A percentile compares a stretch with the other conserved stretches of the same genome.
Conservation (phyloP, 306 rosid genomes). For the Malus fusca region DNA sequence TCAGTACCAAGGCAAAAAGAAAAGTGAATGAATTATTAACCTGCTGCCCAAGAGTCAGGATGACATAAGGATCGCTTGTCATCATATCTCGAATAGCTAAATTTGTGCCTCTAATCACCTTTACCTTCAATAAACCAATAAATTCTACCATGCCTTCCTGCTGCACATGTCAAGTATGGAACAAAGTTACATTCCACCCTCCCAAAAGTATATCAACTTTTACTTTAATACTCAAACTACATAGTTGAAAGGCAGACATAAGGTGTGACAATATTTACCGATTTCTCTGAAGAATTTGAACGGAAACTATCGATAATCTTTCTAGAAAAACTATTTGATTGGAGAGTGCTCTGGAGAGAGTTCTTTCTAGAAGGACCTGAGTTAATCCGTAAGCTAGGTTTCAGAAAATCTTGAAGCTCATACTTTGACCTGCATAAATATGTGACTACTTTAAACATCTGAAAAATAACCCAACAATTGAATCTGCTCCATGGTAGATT, state of each 20-base stretch:
- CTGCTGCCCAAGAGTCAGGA: constrained; percentile 85
- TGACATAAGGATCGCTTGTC: constrained; percentile 94
- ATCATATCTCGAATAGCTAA: constrained; percentile 93
- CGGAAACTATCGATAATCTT: constrained; percentile 50
- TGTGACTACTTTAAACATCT: constrained; percentile 4
- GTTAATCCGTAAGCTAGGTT: constrained; percentile 87
- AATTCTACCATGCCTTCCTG: constrained; percentile 96
- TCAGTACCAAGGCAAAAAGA: constrained; percentile 6
- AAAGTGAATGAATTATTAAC: constrained; percentile 31
- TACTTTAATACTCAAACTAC: constrained; percentile 1
- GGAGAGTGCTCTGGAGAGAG: constrained; percentile 20
- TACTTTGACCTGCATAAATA: constrained; percentile 66
- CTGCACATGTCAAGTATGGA: constrained; percentile 26
- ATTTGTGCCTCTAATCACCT: constrained; percentile 76
- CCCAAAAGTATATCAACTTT: neutral
- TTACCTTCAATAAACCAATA: constrained; percentile 86
- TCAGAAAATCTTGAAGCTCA: constrained; percentile 83
- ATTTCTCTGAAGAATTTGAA: constrained; percentile 39
- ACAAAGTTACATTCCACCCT: constrained; percentile 8
- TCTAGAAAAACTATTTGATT: constrained; percentile 40
- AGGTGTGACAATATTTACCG: constrained; percentile 36
- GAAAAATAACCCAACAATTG: constrained; percentile 8
- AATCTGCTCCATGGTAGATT: neutral
- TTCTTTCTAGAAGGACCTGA: constrained; percentile 42
- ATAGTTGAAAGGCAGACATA: constrained; percentile 16